phyloP scores from a whole-genome alignment of 169 alveolate species.

The Blepharisma undulans region DNA sequence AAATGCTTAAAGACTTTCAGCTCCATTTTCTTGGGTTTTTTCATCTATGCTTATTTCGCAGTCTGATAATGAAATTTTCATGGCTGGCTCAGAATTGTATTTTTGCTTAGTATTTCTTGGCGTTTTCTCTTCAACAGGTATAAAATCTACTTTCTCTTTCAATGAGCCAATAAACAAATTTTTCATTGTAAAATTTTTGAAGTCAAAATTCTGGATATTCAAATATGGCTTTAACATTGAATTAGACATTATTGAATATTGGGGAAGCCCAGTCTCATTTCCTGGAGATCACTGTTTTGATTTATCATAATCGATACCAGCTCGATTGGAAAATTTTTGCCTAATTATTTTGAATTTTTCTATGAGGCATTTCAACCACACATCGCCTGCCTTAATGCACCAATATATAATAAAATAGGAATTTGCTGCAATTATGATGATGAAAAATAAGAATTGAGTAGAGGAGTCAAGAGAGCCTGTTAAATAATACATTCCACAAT shows the following conservation, averaged over 20 bases:
- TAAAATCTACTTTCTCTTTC: neutral
- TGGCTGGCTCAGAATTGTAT: neutral
- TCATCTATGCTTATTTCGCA: neutral
- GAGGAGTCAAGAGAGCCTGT: neutral
- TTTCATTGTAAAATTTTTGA: neutral
- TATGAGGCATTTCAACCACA: neutral
- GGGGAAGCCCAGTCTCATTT: neutral
- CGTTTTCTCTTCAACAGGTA: neutral
- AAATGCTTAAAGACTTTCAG: neutral
- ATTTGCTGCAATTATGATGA: neutral
- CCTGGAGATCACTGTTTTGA: neutral
- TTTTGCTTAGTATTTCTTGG: neutral
- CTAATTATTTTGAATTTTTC: neutral
- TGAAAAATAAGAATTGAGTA: neutral
- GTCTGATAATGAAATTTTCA: neutral
- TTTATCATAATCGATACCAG: neutral
- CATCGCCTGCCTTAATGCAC: neutral
- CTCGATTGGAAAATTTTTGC: neutral
- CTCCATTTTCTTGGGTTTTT: neutral
- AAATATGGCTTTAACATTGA: neutral
- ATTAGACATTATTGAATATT: neutral
- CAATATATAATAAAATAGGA: constrained; percentile 10
- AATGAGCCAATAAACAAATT: neutral
- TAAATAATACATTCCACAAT: constrained; percentile 16
- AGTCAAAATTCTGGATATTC: neutral